Evolutionary conservation across 768 basidiomycete species (phyloP).

Genomic region (Phaeotremella skinneri): DNA sequence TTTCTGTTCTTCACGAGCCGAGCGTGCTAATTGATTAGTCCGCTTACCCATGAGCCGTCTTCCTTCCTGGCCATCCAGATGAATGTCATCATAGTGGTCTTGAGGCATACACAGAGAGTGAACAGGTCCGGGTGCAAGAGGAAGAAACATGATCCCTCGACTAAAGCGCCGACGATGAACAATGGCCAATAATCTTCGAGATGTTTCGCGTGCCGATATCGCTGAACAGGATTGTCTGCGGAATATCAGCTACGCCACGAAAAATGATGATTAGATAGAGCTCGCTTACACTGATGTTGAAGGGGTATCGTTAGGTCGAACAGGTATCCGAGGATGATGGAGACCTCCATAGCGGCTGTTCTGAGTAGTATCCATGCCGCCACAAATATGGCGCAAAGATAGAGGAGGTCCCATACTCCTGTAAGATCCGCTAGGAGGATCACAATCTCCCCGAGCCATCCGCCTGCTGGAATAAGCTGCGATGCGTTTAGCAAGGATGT

Average conservation of each 20-base stretch:
- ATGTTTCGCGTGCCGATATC: conserved; percentile 15
- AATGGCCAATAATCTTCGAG: conserved; percentile 38
- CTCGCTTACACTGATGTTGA: conserved; percentile 21
- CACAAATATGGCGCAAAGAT: conserved; percentile 17
- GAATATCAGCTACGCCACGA: not conserved
- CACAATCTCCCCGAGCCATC: conserved; percentile 25
- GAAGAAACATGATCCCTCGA: conserved; percentile 29
- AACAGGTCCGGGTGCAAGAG: conserved; percentile 37
- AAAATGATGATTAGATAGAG: not conserved
- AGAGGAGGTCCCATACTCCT: conserved; percentile 25
- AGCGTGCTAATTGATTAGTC: not conserved
- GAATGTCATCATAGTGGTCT: conserved; percentile 27
- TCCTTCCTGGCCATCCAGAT: conserved; percentile 29
- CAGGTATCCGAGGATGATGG: conserved; percentile 16
- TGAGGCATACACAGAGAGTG: conserved; percentile 34
- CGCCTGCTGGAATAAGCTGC: conserved; percentile 23
- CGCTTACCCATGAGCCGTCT: conserved; percentile 32
- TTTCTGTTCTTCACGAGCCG: too few relatives aligned
- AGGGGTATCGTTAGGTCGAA: conserved; percentile 30
- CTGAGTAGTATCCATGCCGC: conserved; percentile 16
- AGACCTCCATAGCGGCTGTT: conserved; percentile 6
- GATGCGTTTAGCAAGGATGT: not conserved
- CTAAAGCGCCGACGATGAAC: conserved; percentile 16
- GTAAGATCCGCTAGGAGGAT: conserved; percentile 11
- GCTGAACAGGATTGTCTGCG: conserved; percentile 2